Percentiles rank a stretch among this genome's conserved stretches.
These are phyloP conservation scores for Salix arbutifolia DNA, from an alignment of 345 rosid genomes.

Conservation along the genomic window DNA sequence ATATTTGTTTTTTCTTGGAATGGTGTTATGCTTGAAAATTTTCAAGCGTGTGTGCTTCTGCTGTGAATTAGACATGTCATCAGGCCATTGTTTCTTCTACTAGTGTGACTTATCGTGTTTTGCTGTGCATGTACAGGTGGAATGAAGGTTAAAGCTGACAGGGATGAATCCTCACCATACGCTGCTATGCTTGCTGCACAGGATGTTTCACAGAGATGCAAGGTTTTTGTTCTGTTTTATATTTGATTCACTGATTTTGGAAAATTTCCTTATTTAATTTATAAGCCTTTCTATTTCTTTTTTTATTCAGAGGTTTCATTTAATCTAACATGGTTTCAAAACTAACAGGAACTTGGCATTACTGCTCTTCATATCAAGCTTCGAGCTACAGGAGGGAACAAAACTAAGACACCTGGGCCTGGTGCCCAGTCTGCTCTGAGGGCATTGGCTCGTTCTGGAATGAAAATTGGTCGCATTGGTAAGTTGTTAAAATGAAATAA, in stretches of 20 bases:
- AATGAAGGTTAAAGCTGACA: conserved; percentile 92
- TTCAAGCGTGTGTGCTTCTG: background rate
- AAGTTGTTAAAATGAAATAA: background rate
- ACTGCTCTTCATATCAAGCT: conserved; percentile 82
- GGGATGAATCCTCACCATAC: conserved; percentile 91
- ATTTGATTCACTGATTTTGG: background rate
- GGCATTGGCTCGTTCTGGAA: conserved; percentile 95
- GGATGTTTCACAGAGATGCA: conserved; percentile 79
- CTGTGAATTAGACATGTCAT: background rate
- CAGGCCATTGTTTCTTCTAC: background rate
- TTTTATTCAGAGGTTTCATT: background rate
- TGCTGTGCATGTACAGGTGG: conserved; percentile 42
- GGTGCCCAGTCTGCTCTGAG: conserved; percentile 91
- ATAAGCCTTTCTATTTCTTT: background rate
- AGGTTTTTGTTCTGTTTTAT: conserved; percentile 33
- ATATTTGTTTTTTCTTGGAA: background rate
- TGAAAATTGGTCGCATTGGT: conserved; percentile 94
- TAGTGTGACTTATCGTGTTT: background rate
- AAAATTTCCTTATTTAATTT: background rate
- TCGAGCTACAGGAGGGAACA: conserved; percentile 83
- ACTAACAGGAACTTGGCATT: conserved; percentile 67
- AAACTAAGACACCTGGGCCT: conserved; percentile 84
- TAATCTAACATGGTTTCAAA: background rate
- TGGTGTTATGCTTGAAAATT: no score
- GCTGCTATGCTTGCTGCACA: conserved; percentile 96